phyloP scores from a whole-genome alignment of 345 rosid genomes.

The Hibiscus trionum region DNA sequence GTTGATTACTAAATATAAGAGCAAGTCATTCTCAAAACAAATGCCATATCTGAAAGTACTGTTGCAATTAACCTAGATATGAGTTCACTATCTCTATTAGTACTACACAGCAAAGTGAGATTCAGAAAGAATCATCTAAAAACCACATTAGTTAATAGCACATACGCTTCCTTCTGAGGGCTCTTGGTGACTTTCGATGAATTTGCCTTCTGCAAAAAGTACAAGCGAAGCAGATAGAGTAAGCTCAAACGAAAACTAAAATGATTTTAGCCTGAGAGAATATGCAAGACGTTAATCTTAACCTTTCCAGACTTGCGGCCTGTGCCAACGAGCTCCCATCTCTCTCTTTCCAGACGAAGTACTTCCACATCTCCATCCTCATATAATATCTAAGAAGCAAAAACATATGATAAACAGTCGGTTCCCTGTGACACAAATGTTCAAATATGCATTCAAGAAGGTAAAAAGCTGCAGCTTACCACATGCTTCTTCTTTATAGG shows the following conservation, averaged over 20 bases:
- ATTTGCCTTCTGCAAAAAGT: conserved; percentile 47
- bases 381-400: conserved; percentile 51
- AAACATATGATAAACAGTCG: neutral
- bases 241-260: conserved; percentile 2
- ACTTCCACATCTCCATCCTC: conserved; percentile 97
- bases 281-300: neutral
- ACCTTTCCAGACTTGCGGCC: conserved; percentile 28
- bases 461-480: conserved; percentile 40
- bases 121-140: conserved; percentile 2
- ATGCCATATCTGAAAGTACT: neutral
- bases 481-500: conserved; percentile 74
- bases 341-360: conserved; percentile 73
- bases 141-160: conserved; percentile 9
- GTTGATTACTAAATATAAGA: conserved; percentile 1
- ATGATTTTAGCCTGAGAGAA: conserved; percentile 2
- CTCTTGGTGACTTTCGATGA: conserved; percentile 27
- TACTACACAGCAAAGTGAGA: neutral
- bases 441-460: conserved; percentile 1
- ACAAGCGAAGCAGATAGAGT: conserved; percentile 16
- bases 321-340: conserved; percentile 72
- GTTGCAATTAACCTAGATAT: neutral
- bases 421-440: conserved; percentile 8
- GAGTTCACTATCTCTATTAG: neutral
- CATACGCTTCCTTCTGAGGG: conserved; percentile 50
- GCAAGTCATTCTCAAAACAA: neutral